Evolutionary conservation across 768 basidiomycete species (phyloP), one percentile per base, ranked within the genome.

Genomic region (Gymnopilus dilepis): DNA sequence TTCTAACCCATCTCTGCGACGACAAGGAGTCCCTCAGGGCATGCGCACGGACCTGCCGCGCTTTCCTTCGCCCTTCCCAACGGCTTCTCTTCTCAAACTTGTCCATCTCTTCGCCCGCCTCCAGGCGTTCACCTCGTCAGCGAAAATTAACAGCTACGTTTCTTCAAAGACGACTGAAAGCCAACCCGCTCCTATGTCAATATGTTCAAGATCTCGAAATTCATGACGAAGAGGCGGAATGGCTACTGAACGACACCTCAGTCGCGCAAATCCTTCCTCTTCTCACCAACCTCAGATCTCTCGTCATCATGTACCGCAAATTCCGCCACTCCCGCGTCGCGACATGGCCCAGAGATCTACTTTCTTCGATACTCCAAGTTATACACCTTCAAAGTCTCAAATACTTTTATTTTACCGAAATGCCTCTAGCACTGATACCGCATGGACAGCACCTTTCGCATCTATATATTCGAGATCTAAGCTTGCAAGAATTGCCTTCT

Each of bases 11-110:
- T 22, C 37, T 59, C 17, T 40, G 52, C 33, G 41, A 55, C 33
- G 51, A 63, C 51, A 37, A 24, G 15, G 50, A 24, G 11, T 19
- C 58, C 24, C 57, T 63, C 33, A 54, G 52, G 24, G 22, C 62
- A 8, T 63, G 62, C 15, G 58, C 62, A 17, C 43, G 56, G 21
- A 53, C 63, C 21, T 64, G 55, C 33, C 54, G 13, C 12, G 52
- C 54, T 7, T 57, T 58, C 33, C n/a, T 60, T 3, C 31, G 40
- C 13, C 19, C 21, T 30, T 51, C 58, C 11, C 63, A 64, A 48
- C 41, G 26, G 11, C 63, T 56, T 22, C 17, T 64, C 12, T 60
- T 57, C 34, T 60, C 48, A 21, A 38, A 50, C 7, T 30, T 64
- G 3, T 26, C 45, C 24, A 24, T 64, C 21, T 13, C 2, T 3